Evolutionary conservation across 169 alveolate species (phyloP).

Genomic region (Plasmodium yoelii): DNA sequence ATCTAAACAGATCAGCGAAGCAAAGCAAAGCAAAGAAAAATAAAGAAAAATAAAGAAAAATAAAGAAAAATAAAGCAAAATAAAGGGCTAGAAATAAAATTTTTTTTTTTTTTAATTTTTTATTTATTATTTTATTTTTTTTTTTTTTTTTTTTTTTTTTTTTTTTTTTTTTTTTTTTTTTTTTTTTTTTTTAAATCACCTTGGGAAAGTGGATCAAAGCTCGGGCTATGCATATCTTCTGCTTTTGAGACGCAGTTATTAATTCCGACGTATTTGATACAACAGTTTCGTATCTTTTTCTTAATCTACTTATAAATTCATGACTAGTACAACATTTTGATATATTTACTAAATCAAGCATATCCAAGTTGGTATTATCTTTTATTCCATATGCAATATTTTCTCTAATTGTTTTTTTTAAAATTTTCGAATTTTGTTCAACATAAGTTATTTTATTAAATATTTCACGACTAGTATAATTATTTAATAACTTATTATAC

Average conservation of each 20-base stretch:
- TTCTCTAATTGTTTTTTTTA: constrained; percentile 51
- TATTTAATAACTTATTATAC: constrained; percentile 35
- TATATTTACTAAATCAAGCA: constrained; percentile 37
- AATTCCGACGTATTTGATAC: constrained; percentile 41
- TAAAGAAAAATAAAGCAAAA: too few relatives aligned
- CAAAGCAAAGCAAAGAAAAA: too few relatives aligned
- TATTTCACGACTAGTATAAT: constrained; percentile 20
- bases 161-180: too few relatives aligned
- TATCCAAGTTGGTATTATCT: constrained; percentile 31
- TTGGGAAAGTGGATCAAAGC: constrained; percentile 80
- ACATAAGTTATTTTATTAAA: constrained; percentile 34
- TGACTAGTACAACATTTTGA: constrained; percentile 62
- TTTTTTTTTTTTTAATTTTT: too few relatives aligned
- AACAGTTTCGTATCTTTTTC: constrained; percentile 54
- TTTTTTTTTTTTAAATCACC: too few relatives aligned
- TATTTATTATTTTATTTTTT: too few relatives aligned
- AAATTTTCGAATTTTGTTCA: constrained; percentile 47
- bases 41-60: too few relatives aligned
- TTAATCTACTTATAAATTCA: constrained; percentile 47
- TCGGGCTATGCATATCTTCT: constrained; percentile 87
- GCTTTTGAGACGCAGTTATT: constrained; percentile 88
- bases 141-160: too few relatives aligned
- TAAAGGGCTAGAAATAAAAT: too few relatives aligned
- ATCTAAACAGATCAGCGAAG: too few relatives aligned
- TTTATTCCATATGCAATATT: constrained; percentile 33